phyloP scores from a whole-genome alignment of 805 yeast species.

The Wickerhamiella dianesei region DNA sequence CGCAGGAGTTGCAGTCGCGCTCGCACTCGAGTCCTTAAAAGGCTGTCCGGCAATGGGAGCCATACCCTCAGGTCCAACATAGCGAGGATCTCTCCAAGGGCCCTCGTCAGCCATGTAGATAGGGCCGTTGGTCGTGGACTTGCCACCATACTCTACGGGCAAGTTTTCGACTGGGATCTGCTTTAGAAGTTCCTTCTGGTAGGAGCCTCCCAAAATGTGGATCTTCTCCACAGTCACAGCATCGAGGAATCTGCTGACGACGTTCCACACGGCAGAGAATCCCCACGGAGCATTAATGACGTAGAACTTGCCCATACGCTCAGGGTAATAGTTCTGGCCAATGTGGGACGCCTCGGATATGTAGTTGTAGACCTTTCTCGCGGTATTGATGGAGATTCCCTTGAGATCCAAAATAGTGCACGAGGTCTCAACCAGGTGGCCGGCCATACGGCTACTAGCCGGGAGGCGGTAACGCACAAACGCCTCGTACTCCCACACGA shows the following conservation, averaged over 20 bases:
- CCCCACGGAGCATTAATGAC: conserved; percentile 96
- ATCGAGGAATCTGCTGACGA: conserved; percentile 88
- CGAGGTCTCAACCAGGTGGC: conserved; percentile 77
- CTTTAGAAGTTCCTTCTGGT: conserved; percentile 68
- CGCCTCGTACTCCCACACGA: conserved; percentile 96
- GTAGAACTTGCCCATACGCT: conserved; percentile 97
- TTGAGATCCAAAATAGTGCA: conserved; percentile 93
- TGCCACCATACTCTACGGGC: conserved; percentile 85
- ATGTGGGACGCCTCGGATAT: conserved; percentile 87
- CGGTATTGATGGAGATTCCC: conserved; percentile 77
- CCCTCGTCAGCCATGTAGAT: conserved; percentile 81
- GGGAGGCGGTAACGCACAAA: conserved; percentile 76
- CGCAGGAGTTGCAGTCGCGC: background rate
- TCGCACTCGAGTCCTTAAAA: background rate
- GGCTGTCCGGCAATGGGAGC: conserved; percentile 40
- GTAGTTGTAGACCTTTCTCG: conserved; percentile 72
- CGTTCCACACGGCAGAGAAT: conserved; percentile 80
- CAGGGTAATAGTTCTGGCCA: conserved; percentile 97
- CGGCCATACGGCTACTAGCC: conserved; percentile 78
- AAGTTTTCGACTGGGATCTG: conserved; percentile 91
- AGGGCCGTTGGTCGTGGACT: conserved; percentile 49
- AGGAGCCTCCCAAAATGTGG: conserved; percentile 67
- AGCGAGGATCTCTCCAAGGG: conserved; percentile 90
- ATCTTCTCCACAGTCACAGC: conserved; percentile 96
- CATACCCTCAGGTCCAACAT: conserved; percentile 89